These are phyloP conservation scores for Malassezia sp. DNA, from an alignment of 1,284 basidiomycete genomes.

Conservation along the genomic window DNA sequence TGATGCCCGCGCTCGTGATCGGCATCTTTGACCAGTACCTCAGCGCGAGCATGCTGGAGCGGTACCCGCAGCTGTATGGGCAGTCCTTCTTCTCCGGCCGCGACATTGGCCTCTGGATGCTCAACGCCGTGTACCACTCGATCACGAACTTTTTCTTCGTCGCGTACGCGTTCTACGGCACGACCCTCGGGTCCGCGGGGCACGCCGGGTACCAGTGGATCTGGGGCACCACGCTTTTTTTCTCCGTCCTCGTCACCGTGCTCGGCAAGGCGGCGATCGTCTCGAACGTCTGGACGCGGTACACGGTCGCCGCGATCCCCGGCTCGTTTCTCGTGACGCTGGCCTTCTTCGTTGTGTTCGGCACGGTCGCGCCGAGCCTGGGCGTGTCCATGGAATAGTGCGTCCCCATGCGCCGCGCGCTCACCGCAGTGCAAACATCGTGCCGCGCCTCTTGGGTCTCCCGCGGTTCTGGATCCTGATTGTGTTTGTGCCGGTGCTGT, in stretches of 20 bases:
- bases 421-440: slow-evolving; percentile 55
- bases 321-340: slow-evolving; percentile 93
- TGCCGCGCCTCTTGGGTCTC: slow-evolving; percentile 74
- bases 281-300: slow-evolving; percentile 99
- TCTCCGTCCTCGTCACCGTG: slow-evolving; percentile 83
- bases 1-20: slow-evolving; percentile 90
- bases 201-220: slow-evolving; percentile 87
- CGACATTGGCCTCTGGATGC: slow-evolving; percentile 79
- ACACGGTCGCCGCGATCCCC: slow-evolving; percentile 72
- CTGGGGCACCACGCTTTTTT: slow-evolving; percentile 91
- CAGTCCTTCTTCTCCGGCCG: slow-evolving; percentile 37
- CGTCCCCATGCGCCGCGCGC: slow-evolving; percentile 3
- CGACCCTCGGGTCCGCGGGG: slow-evolving; percentile 58
- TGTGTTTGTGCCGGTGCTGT: slow-evolving; percentile 73
- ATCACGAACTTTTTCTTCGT: slow-evolving; percentile 80
- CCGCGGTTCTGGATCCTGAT: slow-evolving; percentile 80
- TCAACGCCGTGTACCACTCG: slow-evolving; percentile 67
- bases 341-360: slow-evolving; percentile 82
- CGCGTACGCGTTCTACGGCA: slow-evolving; percentile 79
- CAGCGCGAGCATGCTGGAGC: slow-evolving; percentile 84
- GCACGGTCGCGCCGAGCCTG: slow-evolving; percentile 65
- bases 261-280: slow-evolving; percentile 93
- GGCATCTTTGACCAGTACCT: slow-evolving; percentile 97
- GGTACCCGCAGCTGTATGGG: slow-evolving; percentile 86
- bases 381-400: slow-evolving; percentile 71